Conservation (phyloP, 495 filamentous ascomycete genomes). For the Lasiosphaeriaceae sp. region DNA sequence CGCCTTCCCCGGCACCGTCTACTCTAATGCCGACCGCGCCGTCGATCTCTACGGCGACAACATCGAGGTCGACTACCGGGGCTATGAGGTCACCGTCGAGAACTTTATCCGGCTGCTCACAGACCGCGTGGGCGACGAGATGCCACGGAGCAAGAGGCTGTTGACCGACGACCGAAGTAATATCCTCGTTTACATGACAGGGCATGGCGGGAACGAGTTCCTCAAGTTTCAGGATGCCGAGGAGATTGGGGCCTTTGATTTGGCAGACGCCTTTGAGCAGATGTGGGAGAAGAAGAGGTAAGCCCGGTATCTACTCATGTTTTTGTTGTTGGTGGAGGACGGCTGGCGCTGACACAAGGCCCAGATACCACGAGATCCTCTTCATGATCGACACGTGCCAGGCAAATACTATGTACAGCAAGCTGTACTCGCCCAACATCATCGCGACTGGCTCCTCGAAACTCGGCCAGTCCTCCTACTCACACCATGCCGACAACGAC, state of each 20-base stretch:
- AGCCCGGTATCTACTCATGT: too few relatives aligned
- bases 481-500: conserved; percentile 96
- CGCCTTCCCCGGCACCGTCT: conserved; percentile 94
- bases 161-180: conserved; percentile 92
- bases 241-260: conserved; percentile 93
- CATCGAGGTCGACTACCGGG: conserved; percentile 97
- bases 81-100: conserved; percentile 98
- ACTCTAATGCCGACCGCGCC: conserved; percentile 94
- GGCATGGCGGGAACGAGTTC: conserved; percentile 97
- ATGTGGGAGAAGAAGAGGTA: conserved; percentile 99
- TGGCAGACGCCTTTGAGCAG: conserved; percentile 97
- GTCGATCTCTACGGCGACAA: conserved; percentile 97
- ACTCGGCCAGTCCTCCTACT: conserved; percentile 91
- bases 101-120: conserved; percentile 96
- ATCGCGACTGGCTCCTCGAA: conserved; percentile 92
- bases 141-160: conserved; percentile 87
- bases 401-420: conserved; percentile 97
- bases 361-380: conserved; percentile 82
- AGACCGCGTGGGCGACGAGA: conserved; percentile 86
- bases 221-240: conserved; percentile 98
- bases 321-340: too few relatives aligned
- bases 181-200: conserved; percentile 98
- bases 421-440: conserved; percentile 96
- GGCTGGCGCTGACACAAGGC: conserved; percentile 4
- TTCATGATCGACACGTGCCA: conserved; percentile 99